These are phyloP conservation scores for Neoboletus subvelutipes DNA, from an alignment of 768 basidiomycete genomes.

Conservation along the genomic window DNA sequence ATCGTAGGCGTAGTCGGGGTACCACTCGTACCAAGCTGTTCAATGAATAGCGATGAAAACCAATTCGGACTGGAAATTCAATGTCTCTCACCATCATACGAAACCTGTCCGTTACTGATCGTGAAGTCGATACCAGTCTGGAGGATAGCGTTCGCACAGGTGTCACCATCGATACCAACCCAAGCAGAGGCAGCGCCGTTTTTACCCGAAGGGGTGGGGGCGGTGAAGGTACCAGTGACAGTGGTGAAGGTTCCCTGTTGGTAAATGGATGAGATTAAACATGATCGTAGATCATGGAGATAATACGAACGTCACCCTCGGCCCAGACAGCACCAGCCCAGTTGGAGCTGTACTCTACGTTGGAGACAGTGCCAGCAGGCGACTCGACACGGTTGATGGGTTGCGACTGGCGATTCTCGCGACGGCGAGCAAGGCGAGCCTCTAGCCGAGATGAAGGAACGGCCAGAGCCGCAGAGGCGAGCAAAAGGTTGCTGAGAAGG, in stretches of 20 bases:
- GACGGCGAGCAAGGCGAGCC: slow-evolving; percentile 16
- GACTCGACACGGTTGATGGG: slow-evolving; percentile 4
- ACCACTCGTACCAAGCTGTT: slow-evolving; percentile 27
- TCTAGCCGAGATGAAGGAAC: slow-evolving; percentile 14
- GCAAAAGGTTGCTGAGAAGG: slow-evolving; percentile 17
- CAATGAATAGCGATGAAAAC: not conserved
- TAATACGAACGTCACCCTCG: slow-evolving; percentile 7
- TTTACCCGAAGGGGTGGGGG: slow-evolving; percentile 14
- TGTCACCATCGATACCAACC: slow-evolving; percentile 27
- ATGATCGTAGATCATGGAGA: not conserved
- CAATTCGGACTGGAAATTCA: not conserved
- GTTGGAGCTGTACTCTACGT: slow-evolving; percentile 15
- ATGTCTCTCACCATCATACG: slow-evolving; percentile 15
- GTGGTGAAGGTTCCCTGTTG: slow-evolving; percentile 22
- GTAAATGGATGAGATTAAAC: not conserved
- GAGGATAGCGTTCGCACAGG: slow-evolving; percentile 13
- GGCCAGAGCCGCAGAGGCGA: slow-evolving; percentile 19
- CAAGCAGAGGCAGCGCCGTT: slow-evolving; percentile 18
- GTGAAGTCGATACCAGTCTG: slow-evolving; percentile 22
- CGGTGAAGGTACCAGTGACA: slow-evolving; percentile 20
- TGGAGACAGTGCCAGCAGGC: not conserved
- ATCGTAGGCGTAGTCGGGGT: slow-evolving; percentile 13
- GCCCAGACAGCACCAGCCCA: slow-evolving; percentile 23
- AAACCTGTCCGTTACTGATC: not conserved
- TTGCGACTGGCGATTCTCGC: slow-evolving; percentile 12